phyloP scores from a whole-genome alignment of 345 rosid species.

The Gossypium stocksii region DNA sequence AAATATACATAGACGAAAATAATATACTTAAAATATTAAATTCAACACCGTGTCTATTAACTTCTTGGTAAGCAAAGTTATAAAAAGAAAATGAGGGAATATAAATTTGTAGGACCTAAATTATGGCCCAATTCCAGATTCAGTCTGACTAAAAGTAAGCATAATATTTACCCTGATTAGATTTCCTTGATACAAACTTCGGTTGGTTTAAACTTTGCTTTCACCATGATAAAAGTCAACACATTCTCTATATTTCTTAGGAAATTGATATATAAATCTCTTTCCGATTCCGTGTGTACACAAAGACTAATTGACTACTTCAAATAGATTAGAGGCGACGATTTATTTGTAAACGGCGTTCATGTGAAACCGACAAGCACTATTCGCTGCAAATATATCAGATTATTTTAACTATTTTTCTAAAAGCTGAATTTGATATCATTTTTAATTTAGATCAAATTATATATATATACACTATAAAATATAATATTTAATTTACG shows the following conservation, averaged over 20 bases:
- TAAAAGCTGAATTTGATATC: no score
- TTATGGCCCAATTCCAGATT: neutral
- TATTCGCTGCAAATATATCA: no score
- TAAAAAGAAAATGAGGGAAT: neutral
- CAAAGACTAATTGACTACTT: neutral
- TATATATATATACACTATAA: no score
- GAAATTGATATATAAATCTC: neutral
- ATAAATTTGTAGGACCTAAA: neutral
- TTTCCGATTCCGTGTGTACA: neutral
- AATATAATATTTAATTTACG: no score
- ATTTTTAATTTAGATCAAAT: no score
- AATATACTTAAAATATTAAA: no score
- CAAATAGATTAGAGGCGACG: neutral
- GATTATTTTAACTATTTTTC: no score
- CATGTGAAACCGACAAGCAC: no score
- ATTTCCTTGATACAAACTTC: neutral
- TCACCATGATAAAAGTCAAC: neutral
- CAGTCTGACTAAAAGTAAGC: neutral
- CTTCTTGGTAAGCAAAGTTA: no score
- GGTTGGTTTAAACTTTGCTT: neutral
- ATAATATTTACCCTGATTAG: neutral
- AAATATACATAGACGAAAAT: no score
- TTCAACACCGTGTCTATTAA: no score
- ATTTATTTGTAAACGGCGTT: no score
- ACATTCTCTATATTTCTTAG: neutral